Conservation (phyloP, 2,329 filamentous ascomycete species). For the Xylariaceae sp. region DNA sequence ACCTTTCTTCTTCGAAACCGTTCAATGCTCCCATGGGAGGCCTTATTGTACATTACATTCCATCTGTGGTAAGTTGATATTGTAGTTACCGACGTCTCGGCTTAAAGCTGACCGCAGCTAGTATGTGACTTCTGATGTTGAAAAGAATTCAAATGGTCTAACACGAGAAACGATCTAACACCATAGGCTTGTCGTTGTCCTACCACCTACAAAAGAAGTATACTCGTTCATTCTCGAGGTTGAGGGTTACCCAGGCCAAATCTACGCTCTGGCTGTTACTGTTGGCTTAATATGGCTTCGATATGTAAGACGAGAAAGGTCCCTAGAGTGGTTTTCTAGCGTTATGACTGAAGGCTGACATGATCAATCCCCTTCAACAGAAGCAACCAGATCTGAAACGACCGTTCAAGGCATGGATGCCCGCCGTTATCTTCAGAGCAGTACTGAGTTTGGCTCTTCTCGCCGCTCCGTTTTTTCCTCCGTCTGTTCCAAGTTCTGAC, state of each 20-base stretch:
- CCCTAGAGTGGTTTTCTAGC: no score
- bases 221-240: constrained; percentile 73
- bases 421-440: constrained; percentile 54
- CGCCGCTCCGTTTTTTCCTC: constrained; percentile 59
- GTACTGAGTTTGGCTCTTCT: constrained; percentile 51
- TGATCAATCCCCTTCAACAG: no score
- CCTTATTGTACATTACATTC: constrained; percentile 64
- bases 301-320: constrained; percentile 19
- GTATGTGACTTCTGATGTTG: no score
- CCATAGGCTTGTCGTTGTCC: constrained; percentile 60
- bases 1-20: constrained; percentile 61
- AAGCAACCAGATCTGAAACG: constrained; percentile 56
- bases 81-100: no score
- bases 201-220: constrained; percentile 61
- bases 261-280: constrained; percentile 55
- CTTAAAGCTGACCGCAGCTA: no score
- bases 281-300: constrained; percentile 59
- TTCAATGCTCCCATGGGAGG: constrained; percentile 66
- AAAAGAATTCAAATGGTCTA: no score
- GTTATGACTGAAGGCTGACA: no score
- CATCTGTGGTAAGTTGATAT: constrained; percentile 23
- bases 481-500: constrained; percentile 42
- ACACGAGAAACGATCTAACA: no score
- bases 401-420: constrained; percentile 63
- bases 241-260: constrained; percentile 63